Conservation (phyloP, 73 alveolate species). For the Paramecium biaurelia region DNA sequence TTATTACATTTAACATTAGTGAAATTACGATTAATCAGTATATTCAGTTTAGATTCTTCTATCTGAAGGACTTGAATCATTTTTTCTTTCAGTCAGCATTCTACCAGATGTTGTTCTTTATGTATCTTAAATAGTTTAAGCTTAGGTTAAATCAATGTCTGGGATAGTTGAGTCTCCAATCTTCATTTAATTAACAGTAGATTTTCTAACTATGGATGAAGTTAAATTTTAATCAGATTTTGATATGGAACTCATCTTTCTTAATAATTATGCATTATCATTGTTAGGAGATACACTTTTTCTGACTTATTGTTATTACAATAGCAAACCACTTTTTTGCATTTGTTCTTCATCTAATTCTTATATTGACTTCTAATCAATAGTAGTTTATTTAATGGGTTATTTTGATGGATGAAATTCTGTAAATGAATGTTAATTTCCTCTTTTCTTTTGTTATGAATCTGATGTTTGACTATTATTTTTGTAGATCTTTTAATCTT, state of each 20-base stretch:
- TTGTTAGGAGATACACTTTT: not conserved
- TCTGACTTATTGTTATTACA: not conserved
- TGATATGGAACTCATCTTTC: not conserved
- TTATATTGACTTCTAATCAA: not conserved
- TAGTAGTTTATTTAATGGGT: not conserved
- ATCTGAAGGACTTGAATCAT: not conserved
- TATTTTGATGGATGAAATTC: not conserved
- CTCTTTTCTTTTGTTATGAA: not conserved
- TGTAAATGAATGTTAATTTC: not conserved
- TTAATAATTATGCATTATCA: not conserved
- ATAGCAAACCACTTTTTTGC: not conserved
- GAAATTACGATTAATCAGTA: not conserved
- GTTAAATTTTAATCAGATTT: not conserved
- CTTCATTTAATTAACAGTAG: not conserved
- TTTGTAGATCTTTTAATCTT: not conserved
- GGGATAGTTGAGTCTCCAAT: not conserved
- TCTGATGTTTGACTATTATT: not conserved
- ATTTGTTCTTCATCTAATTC: conserved; percentile 9
- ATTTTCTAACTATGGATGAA: not conserved
- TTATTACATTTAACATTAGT: not conserved
- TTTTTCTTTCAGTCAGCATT: conserved; percentile 21
- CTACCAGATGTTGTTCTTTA: conserved; percentile 31
- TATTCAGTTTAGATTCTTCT: conserved; percentile 21
- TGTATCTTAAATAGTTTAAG: conserved; percentile 2
- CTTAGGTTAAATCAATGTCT: conserved; percentile 14